Evolutionary conservation across 1,284 basidiomycete genomes (phyloP).

Genomic region (Puccinia coronata): DNA sequence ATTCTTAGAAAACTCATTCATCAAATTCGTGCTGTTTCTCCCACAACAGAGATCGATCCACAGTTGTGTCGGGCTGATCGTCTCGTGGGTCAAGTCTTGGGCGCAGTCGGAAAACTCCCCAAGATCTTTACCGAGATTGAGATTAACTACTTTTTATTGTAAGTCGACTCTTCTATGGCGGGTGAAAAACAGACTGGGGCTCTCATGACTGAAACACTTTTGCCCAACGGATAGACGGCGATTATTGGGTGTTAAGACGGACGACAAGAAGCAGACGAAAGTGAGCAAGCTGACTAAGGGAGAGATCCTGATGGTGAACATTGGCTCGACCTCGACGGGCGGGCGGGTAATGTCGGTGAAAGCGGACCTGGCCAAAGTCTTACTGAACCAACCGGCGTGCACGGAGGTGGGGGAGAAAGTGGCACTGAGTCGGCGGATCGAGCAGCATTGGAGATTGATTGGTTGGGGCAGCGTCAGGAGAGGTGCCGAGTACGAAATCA

Average conservation of each 20-base stretch:
- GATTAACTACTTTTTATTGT: conserved; percentile 83
- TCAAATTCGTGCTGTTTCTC: neutral
- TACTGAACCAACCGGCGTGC: conserved; percentile 85
- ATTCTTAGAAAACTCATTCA: too few species aligned
- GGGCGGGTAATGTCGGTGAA: conserved; percentile 88
- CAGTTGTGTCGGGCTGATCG: conserved; percentile 96
- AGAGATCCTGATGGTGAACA: conserved; percentile 90
- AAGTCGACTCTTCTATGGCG: neutral
- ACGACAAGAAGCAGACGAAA: conserved; percentile 98
- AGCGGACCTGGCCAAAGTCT: conserved; percentile 87
- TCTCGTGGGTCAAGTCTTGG: conserved; percentile 92
- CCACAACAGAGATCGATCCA: conserved; percentile 70
- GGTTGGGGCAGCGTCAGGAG: conserved; percentile 54
- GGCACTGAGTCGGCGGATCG: conserved; percentile 83
- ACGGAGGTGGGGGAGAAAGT: conserved; percentile 95
- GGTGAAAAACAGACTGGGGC: neutral
- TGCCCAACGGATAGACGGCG: conserved; percentile 64
- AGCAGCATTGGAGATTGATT: conserved; percentile 87
- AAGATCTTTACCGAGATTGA: conserved; percentile 89
- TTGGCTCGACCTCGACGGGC: conserved; percentile 89
- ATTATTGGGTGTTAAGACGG: conserved; percentile 94
- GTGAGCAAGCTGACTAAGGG: conserved; percentile 88
- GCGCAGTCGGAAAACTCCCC: conserved; percentile 87
- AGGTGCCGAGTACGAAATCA: conserved; percentile 49
- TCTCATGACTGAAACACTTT: conserved; percentile 52